Evolutionary conservation across 1,284 basidiomycete genomes (phyloP).

Genomic region (Pascua sp.): DNA sequence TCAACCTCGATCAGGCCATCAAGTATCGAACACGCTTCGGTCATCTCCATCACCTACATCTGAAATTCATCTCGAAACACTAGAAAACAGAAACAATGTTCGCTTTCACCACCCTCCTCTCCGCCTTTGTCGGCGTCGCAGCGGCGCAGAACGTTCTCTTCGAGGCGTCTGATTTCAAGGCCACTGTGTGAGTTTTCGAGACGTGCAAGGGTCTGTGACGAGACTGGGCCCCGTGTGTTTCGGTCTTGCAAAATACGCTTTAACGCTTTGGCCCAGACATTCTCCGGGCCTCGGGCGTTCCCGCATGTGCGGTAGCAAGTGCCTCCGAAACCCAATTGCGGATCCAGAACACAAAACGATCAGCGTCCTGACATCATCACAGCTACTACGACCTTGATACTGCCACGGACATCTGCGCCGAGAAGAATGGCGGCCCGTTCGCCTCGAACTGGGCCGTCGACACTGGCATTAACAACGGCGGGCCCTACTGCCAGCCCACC

Average conservation of each 20-base stretch:
- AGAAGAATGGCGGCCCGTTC: slow-evolving; percentile 17
- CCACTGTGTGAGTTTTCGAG: slow-evolving; percentile 14
- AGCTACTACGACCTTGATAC: slow-evolving; percentile 22
- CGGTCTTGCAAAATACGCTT: too few relatives aligned
- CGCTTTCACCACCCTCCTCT: slow-evolving; percentile 2
- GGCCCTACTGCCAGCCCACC: slow-evolving; percentile 11
- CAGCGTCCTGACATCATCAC: neutral
- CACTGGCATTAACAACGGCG: slow-evolving; percentile 16
- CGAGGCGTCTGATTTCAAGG: slow-evolving; percentile 3
- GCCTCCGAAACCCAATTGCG: neutral
- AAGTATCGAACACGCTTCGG: too few relatives aligned
- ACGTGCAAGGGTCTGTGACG: too few relatives aligned
- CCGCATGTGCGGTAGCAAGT: neutral
- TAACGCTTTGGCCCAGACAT: too few relatives aligned
- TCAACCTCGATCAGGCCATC: too few relatives aligned
- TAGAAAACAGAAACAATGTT: slow-evolving; percentile 5
- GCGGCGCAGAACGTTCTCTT: slow-evolving; percentile 15
- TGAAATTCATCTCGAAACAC: neutral
- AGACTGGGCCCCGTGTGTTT: too few relatives aligned
- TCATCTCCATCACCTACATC: neutral
- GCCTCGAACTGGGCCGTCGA: slow-evolving; percentile 17
- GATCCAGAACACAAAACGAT: neutral
- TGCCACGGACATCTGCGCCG: slow-evolving; percentile 11
- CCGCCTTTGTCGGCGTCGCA: slow-evolving; percentile 9
- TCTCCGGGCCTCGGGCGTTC: too few relatives aligned